Base-by-base conservation (phyloP, 164 flowering plant species). In the Echeveria elegans region DNA sequence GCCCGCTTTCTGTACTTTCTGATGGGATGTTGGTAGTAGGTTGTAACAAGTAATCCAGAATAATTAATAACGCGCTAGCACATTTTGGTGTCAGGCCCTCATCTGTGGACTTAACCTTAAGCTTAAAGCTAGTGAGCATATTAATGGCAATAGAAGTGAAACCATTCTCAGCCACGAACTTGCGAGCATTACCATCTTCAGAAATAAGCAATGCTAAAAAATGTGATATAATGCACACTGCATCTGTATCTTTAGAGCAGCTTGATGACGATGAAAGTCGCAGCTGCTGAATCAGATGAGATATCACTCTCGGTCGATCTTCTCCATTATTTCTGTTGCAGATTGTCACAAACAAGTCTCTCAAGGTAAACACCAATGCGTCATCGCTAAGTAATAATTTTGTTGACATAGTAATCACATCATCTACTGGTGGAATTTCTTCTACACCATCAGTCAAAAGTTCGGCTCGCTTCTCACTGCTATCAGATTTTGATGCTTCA, bases 241-340 rank as follows among this genome's bases (percentile, higher is more conserved):
- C 81, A 77, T 79, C 72, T 23, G 71, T 73, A 63, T 93, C 91
- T 75, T 78, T 86, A 0, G 81, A 80, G 64, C 82, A 77, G 45
- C 85, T 89, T 66, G 80, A 65, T 7, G 82, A 81, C 64, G 82
- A 81, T 66, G 84, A 85, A 70, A 82, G 83, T 70, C 86, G 88
- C 32, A 93, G 79, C 74, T 86, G 92, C 81, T 87, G 88, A 70
- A 85, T 76, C 61, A 93, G 88, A 80, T 79, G 86, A 61, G 86
- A 65, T 16, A 74, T 75, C 63, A 93, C 93, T 75, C 66, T 85
- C n/a, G 80, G 74, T 58, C 98, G 90, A 60, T 88, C 94, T 73
- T 87, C 97, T 36, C 97, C 92, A 78, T 88, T 88, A 76, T 83
- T 88, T 26, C 89, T 77, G 71, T 77, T 83, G 79, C 90, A 85